Conservation (phyloP, 2,329 filamentous ascomycete genomes). For the Penicillium sp. region DNA sequence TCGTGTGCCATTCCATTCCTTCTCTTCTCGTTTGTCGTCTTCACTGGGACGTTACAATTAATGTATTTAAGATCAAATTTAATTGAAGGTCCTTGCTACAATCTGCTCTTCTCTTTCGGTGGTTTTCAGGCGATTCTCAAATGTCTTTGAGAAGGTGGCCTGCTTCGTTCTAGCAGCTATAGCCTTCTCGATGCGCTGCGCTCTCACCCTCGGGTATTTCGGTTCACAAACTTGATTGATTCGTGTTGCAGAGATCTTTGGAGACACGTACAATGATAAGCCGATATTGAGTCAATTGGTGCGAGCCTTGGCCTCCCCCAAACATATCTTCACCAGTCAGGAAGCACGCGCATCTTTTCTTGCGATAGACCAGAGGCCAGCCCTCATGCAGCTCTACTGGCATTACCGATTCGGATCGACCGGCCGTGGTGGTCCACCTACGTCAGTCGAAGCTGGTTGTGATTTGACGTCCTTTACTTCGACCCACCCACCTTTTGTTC, state of each 20-base stretch:
- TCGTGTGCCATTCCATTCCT: background rate
- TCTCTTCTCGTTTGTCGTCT: constrained; percentile 17
- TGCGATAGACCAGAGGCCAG: background rate
- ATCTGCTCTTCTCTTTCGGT: background rate
- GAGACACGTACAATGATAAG: background rate
- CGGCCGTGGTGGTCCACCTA: background rate
- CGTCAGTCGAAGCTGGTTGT: background rate
- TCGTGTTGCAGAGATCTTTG: background rate
- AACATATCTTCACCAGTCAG: background rate
- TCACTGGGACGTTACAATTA: constrained; percentile 8
- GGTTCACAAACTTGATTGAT: no score
- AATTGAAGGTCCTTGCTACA: constrained; percentile 6
- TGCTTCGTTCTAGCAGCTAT: no score
- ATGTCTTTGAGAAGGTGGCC: no score
- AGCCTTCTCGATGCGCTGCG: no score
- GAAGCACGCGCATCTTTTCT: background rate
- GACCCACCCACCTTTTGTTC: background rate
- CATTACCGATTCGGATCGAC: background rate
- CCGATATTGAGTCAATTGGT: constrained; percentile 8
- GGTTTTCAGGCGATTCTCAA: no score
- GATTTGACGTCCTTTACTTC: background rate
- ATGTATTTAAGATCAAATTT: constrained; percentile 15
- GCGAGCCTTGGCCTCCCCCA: background rate
- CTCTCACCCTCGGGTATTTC: no score
- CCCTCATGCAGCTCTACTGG: background rate